A percentile compares a stretch with the other conserved stretches of the same genome.
phyloP scores from a whole-genome alignment of 2,329 filamentous ascomycete species.

The Stagonosporopsis cucurbitacearum region DNA sequence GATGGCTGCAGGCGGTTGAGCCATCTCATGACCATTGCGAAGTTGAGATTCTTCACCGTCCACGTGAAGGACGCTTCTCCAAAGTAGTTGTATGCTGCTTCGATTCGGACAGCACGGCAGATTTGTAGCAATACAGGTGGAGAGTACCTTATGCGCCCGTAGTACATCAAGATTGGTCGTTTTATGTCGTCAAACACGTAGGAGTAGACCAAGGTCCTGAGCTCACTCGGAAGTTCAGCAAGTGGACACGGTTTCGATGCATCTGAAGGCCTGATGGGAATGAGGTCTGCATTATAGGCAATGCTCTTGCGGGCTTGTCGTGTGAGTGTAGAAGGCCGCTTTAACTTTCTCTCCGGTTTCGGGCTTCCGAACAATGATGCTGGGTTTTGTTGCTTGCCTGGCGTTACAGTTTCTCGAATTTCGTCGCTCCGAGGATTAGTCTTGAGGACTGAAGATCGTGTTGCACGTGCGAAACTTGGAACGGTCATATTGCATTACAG shows the following conservation, averaged over 20 bases:
- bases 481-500: constrained; percentile 14
- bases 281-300: constrained; percentile 19
- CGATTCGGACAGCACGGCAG: constrained; percentile 36
- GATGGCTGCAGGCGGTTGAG: constrained; percentile 18
- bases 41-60: constrained; percentile 27
- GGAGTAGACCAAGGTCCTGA: constrained; percentile 28
- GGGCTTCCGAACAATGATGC: neutral
- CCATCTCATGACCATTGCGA: constrained; percentile 23
- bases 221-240: constrained; percentile 30
- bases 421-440: constrained; percentile 6
- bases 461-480: constrained; percentile 32
- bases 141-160: neutral
- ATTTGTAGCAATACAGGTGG: constrained; percentile 22
- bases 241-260: constrained; percentile 24
- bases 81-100: constrained; percentile 39
- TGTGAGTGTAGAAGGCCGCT: constrained; percentile 24
- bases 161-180: constrained; percentile 9
- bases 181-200: constrained; percentile 13
- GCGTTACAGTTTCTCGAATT: neutral
- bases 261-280: constrained; percentile 24
- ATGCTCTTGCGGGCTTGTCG: constrained; percentile 9
- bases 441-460: constrained; percentile 22
- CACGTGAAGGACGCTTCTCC: constrained; percentile 25
- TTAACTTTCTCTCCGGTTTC: constrained; percentile 8
- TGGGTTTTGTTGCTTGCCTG: neutral